These are phyloP conservation scores for Trametopsis cervina DNA, from an alignment of 768 basidiomycete genomes.

Conservation along the genomic window DNA sequence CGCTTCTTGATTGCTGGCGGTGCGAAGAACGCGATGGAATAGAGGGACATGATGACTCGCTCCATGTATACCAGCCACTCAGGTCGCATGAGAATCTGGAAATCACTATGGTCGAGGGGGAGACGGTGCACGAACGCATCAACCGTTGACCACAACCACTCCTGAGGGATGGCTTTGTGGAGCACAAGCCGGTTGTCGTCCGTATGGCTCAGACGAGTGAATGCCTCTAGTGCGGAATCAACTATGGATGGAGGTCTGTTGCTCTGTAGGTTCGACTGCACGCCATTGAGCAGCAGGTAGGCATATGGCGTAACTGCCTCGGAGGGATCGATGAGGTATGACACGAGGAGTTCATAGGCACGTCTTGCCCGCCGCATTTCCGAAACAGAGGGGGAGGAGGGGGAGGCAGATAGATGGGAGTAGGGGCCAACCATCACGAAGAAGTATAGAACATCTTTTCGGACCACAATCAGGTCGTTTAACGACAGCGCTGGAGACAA, in stretches of 20 bases:
- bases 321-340: conserved; percentile 65
- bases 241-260: conserved; percentile 52
- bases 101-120: conserved; percentile 75
- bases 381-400: conserved; percentile 32
- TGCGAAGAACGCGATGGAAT: conserved; percentile 80
- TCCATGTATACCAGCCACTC: conserved; percentile 75
- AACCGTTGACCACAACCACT: conserved; percentile 56
- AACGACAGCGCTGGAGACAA: conserved; percentile 58
- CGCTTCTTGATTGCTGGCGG: conserved; percentile 65
- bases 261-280: conserved; percentile 24
- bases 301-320: conserved; percentile 60
- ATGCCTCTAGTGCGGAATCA: conserved; percentile 78
- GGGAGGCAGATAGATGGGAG: conserved; percentile 39
- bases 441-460: conserved; percentile 71
- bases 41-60: conserved; percentile 74
- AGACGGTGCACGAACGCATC: conserved; percentile 72
- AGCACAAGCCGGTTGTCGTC: conserved; percentile 78
- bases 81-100: conserved; percentile 52
- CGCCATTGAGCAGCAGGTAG: conserved; percentile 47
- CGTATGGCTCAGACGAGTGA: conserved; percentile 67
- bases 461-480: conserved; percentile 61
- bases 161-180: conserved; percentile 48
- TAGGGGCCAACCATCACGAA: conserved; percentile 52
- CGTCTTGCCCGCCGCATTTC: conserved; percentile 45
- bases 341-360: conserved; percentile 60